Evolutionary conservation across 78 protist genomes (phyloP).

Genomic region (Dictyostelium firmibasis): DNA sequence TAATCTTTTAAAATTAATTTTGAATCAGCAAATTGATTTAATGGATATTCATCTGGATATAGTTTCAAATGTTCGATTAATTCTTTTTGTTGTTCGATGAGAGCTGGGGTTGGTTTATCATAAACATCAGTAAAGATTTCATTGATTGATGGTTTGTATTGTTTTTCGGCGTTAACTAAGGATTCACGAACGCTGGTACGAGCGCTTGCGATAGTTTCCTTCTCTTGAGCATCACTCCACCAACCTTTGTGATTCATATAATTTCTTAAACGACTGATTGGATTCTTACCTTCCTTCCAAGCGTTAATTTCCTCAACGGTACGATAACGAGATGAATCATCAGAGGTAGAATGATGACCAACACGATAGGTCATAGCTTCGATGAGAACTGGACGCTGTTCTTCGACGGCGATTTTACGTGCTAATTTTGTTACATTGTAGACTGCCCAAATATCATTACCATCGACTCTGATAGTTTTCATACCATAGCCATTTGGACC

Average conservation of each 20-base stretch:
- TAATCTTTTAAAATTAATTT: background rate
- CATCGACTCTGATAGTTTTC: conserved; percentile 95
- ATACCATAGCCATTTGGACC: conserved; percentile 93
- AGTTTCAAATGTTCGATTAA: conserved; percentile 63
- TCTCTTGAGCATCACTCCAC: conserved; percentile 78
- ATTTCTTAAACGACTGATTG: conserved; percentile 28
- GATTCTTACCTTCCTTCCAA: conserved; percentile 62
- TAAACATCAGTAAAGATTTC: conserved; percentile 92
- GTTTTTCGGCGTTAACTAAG: conserved; percentile 70
- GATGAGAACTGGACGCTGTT: conserved; percentile 86
- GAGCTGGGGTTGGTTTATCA: conserved; percentile 67
- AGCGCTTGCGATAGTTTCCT: background rate
- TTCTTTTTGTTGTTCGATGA: conserved; percentile 78
- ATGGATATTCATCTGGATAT: conserved; percentile 85
- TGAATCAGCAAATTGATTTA: conserved; percentile 53
- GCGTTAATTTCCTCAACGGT: conserved; percentile 78
- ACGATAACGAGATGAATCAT: conserved; percentile 96
- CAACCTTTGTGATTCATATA: conserved; percentile 53
- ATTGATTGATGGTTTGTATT: conserved; percentile 74
- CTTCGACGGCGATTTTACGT: conserved; percentile 74
- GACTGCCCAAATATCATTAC: conserved; percentile 97
- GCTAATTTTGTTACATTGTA: conserved; percentile 90
- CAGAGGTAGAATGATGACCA: conserved; percentile 97
- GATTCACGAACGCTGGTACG: conserved; percentile 53
- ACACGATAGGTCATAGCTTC: conserved; percentile 89